A percentile compares a stretch with the other conserved stretches of the same genome.
Conservation (phyloP, 176 grass and related monocot genomes). For the Avena insularis region DNA sequence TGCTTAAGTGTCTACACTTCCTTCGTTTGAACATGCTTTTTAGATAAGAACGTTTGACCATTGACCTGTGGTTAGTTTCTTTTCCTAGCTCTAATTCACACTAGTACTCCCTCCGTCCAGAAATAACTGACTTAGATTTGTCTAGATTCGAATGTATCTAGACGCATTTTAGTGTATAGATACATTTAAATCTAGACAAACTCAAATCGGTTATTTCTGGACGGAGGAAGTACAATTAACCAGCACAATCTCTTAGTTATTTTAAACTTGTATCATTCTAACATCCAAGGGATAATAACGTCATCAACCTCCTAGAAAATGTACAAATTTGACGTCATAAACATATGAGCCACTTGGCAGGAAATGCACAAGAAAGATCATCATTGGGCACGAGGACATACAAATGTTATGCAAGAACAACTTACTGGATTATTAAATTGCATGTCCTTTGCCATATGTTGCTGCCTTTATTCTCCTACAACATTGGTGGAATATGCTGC, state of each 20-base stretch:
- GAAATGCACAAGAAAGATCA: neutral
- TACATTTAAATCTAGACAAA: too few relatives aligned
- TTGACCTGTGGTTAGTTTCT: neutral
- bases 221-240: too few relatives aligned
- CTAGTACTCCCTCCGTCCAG: too few relatives aligned
- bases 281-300: neutral
- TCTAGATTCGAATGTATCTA: too few relatives aligned
- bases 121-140: too few relatives aligned
- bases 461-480: slow-evolving; percentile 30
- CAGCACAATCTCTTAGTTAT: neutral
- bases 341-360: too few relatives aligned
- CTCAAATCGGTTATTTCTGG: too few relatives aligned
- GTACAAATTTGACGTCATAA: neutral
- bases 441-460: neutral
- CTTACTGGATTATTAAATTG: neutral
- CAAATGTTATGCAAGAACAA: too few relatives aligned
- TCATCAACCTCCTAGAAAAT: neutral
- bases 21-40: neutral
- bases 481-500: neutral
- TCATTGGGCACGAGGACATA: too few relatives aligned
- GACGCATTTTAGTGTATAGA: too few relatives aligned
- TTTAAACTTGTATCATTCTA: neutral
- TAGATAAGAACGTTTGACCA: neutral
- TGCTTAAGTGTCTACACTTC: neutral
- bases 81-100: too few relatives aligned